phyloP scores from a whole-genome alignment of 208 protist genomes.

The Leptomonas pyrrhocoris region DNA sequence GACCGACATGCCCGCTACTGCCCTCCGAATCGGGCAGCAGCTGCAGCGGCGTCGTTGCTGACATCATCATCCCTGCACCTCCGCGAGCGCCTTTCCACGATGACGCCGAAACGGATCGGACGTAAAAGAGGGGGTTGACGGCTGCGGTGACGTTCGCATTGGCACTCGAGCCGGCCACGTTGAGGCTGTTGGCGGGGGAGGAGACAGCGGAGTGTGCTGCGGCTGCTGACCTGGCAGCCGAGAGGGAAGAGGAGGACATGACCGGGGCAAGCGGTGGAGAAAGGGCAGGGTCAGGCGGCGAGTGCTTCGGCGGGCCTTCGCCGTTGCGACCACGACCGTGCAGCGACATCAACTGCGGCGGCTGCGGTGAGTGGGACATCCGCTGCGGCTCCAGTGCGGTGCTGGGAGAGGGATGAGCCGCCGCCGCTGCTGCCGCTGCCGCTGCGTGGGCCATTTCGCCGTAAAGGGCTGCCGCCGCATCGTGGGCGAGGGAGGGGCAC shows the following conservation, averaged over 20 bases:
- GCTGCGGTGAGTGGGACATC: too few relatives aligned
- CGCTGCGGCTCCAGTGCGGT: not conserved
- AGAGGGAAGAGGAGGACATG: not conserved
- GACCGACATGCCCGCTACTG: not conserved
- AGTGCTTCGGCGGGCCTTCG: not conserved
- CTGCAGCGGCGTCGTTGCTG: too few relatives aligned
- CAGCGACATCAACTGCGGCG: not conserved
- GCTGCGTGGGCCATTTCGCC: slow-evolving; percentile 10
- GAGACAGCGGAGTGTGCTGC: not conserved
- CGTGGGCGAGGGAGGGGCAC: slow-evolving; percentile 2
- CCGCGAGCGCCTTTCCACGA: too few relatives aligned
- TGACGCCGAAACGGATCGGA: not conserved
- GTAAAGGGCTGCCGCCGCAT: slow-evolving; percentile 8
- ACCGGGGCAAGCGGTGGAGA: not conserved
- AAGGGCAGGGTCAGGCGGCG: not conserved
- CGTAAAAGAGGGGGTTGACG: slow-evolving; percentile 1
- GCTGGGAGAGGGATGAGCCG: too few relatives aligned
- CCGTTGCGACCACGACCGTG: not conserved
- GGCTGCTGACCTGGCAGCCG: not conserved
- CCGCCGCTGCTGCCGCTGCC: too few relatives aligned
- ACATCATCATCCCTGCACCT: too few relatives aligned
- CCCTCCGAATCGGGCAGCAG: not conserved
- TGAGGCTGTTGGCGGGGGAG: slow-evolving; percentile 8
- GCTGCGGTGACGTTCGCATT: too few relatives aligned
- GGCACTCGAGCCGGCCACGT: not conserved